These are phyloP conservation scores for Fusarium sp. DNA, from an alignment of 2,329 filamentous ascomycete species.

Conservation along the genomic window DNA sequence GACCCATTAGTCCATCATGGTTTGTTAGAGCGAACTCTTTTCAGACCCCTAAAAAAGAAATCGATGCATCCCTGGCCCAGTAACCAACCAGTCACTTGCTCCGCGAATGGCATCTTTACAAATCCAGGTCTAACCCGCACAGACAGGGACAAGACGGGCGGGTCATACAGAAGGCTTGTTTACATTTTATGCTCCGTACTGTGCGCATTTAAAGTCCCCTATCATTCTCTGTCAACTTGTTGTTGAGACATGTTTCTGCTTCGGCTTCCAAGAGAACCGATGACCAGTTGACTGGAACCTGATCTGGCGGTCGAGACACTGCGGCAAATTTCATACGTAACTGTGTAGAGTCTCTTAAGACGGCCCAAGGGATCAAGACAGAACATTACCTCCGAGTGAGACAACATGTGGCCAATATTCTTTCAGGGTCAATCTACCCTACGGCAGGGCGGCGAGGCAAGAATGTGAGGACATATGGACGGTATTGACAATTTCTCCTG, in stretches of 20 bases:
- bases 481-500: conserved; percentile 18
- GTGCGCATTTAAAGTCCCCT: conserved; percentile 13
- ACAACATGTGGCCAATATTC: conserved; percentile 14
- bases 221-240: background rate
- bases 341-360: background rate
- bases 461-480: conserved; percentile 14
- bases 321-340: conserved; percentile 4
- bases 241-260: conserved; percentile 35
- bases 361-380: conserved; percentile 23
- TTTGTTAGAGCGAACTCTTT: conserved; percentile 13
- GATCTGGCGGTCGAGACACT: background rate
- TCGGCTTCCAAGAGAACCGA: background rate
- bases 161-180: conserved; percentile 46
- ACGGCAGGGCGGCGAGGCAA: conserved; percentile 5
- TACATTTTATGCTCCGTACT: conserved; percentile 28
- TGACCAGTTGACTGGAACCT: background rate
- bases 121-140: conserved; percentile 30
- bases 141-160: conserved; percentile 30
- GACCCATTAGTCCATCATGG: conserved; percentile 22
- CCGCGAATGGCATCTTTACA: conserved; percentile 32
- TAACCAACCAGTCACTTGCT: conserved; percentile 29
- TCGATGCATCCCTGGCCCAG: conserved; percentile 22
- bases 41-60: conserved; percentile 32
- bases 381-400: conserved; percentile 17
- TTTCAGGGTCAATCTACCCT: conserved; percentile 2